Base-by-base conservation (phyloP, 805 yeast species). In the Metschnikowia continentalis region DNA sequence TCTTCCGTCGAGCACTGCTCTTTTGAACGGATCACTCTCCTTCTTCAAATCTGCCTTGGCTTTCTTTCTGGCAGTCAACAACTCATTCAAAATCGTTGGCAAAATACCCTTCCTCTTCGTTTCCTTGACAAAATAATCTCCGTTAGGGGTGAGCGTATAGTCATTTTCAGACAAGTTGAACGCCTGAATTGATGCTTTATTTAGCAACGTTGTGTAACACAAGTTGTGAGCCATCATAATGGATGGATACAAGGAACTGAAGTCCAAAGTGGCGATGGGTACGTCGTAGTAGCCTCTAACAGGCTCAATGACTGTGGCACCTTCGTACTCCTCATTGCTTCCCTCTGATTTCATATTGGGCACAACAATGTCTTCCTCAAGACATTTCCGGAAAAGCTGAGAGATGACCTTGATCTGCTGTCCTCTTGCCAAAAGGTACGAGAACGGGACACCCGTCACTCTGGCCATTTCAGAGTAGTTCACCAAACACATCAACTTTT, bases 381-480 rank as follows among this genome's bases (percentile, higher is more conserved):
- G 72, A 65, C 99, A 96, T 68, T 94, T 95, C 59, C 99, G 78
- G 71, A 89, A 94, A 45, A 94, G 75, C 71, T 94, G 99, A 0
- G 98, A 91, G 46, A 94, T 83, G 62, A 94, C 99, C 68, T 94
- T 94, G 67, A 94, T 92, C 69, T 95, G 99, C 72, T 94, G 99
- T 37, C 99, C 99, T 64, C 99, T 80, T 14, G 95, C 67, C 41
- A 94, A 72, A 54, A 94, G 76, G 63, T 83, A 92, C 0, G 97
- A 86, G 62, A 94, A 90, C 0, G 99, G 99, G 10, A 94, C 98
- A 57, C 99, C 99, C 0, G 99, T 94, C 26, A 94, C 99, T 74
- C 99, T 85, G 1, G 99, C 97, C 99, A 94, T 94, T 70, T 94
- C 99, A 0, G 97, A 92, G 69, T 94, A 94, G 63, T 94, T 94